phyloP scores from a whole-genome alignment of 2,329 filamentous ascomycete genomes.

The Mycosphaerella arachidis region DNA sequence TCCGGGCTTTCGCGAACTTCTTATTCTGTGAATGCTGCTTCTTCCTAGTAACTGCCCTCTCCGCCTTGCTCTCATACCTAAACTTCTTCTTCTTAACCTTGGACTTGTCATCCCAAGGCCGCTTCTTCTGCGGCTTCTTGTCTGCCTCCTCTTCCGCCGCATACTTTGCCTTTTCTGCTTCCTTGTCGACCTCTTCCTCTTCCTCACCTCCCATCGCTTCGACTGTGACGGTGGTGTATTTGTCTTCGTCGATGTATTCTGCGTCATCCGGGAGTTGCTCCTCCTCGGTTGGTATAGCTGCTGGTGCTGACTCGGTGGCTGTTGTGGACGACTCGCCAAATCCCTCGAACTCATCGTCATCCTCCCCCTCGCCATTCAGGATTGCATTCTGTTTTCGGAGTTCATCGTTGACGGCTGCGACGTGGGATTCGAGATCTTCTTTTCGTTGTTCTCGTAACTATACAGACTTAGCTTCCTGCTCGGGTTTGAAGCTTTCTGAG shows the following conservation, averaged over 20 bases:
- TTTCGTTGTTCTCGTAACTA: conserved; percentile 81
- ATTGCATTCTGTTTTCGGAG: conserved; percentile 55
- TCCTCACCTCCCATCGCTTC: conserved; percentile 68
- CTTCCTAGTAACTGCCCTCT: conserved; percentile 59
- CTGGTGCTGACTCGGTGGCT: conserved; percentile 1
- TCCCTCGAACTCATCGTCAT: conserved; percentile 32
- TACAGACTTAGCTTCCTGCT: no score
- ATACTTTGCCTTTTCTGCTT: conserved; percentile 24
- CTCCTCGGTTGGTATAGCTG: conserved; percentile 5
- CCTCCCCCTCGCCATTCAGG: conserved; percentile 23
- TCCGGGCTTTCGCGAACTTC: conserved; percentile 55
- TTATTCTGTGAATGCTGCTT: conserved; percentile 67
- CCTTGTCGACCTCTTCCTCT: conserved; percentile 34
- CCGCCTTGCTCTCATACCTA: conserved; percentile 82
- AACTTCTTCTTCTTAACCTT: conserved; percentile 82
- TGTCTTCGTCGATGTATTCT: conserved; percentile 94
- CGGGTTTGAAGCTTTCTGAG: no score
- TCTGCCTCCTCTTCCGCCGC: conserved; percentile 14
- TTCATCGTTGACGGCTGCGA: conserved; percentile 68
- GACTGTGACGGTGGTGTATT: conserved; percentile 90
- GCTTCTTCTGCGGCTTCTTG: conserved; percentile 35
- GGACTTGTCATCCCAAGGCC: conserved; percentile 43
- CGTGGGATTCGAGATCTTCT: conserved; percentile 74
- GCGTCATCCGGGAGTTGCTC: conserved; percentile 53
- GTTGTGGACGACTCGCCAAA: conserved; percentile 12